Conservation (phyloP, 2,329 filamentous ascomycete species). For the Didymella lethalis region DNA sequence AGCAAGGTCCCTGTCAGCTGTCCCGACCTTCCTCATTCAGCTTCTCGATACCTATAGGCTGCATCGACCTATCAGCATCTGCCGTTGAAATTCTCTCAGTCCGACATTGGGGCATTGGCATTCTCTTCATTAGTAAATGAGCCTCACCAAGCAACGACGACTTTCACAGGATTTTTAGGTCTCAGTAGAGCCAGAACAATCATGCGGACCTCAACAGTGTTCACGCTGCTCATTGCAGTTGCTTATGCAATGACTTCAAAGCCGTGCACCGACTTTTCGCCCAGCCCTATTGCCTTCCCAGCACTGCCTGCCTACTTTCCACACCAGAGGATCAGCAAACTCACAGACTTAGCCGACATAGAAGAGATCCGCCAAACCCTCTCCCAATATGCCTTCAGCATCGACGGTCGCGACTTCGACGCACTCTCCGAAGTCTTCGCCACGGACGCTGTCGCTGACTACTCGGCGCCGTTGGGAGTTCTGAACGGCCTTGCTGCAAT, state of each 20-base stretch:
- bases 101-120: too few species aligned
- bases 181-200: too few species aligned
- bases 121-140: too few species aligned
- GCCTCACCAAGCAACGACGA: too few species aligned
- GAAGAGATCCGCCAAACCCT: conserved; percentile 13
- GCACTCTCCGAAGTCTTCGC: conserved; percentile 3
- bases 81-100: too few species aligned
- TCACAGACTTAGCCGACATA: background rate
- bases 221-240: background rate
- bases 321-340: background rate
- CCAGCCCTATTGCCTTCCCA: background rate
- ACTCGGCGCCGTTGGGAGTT: conserved; percentile 10
- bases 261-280: conserved; percentile 5
- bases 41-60: too few species aligned
- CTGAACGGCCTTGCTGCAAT: conserved; percentile 4
- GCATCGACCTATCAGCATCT: too few species aligned
- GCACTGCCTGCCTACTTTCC: conserved; percentile 7
- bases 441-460: conserved; percentile 4
- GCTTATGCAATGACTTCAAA: background rate
- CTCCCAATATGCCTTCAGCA: conserved; percentile 5
- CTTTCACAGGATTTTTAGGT: too few species aligned
- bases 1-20: too few species aligned
- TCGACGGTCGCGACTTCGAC: conserved; percentile 4
- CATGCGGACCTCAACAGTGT: background rate
- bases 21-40: too few species aligned